Evolutionary conservation across 2,329 filamentous ascomycete genomes (phyloP), one percentile per base, ranked within the genome.

Genomic region (Microcera coccophila): DNA sequence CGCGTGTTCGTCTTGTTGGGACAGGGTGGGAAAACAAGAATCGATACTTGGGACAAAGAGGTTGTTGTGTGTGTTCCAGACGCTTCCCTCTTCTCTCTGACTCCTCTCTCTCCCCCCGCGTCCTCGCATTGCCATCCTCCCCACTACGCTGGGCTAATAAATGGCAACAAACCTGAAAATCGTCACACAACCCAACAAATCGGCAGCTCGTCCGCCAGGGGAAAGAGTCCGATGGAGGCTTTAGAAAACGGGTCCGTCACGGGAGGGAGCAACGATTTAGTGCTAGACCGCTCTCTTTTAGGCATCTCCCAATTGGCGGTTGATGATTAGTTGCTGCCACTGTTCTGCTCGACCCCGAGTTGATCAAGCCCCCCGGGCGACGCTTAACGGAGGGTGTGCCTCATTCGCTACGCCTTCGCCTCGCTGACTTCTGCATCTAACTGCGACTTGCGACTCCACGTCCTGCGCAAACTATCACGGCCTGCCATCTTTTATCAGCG

Each of bases 231-330:
- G 22, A 36, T n/a, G 28, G 41, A 38, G 21, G 40, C 19, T 37
- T 15, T 29, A 16, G 19, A 17, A 32, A n/a, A 32, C 24, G 29
- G 29, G 29, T 32, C 29, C 29, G 15, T 32, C 29, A 32, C 29
- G 29, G 29, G 29, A 32, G 15, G 22, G 12, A 14, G 9, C 24
- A 14, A 40, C 45, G 18, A 36, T 11, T 31, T 31, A 19, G 37
- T n/a, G 41, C 46, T 54, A 59, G 56, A 59, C 56, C 56, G 56
- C 56, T 44, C 50, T 53, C 59, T 52, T n/a, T n/a, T 32, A 8
- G 9, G 9, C 29, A 39, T 57, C 59, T 61, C 61, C 60, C 60
- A 62, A 63, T 62, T 61, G 59, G 59, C 56, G 50, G 51, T 41
- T 44, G 42, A 55, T 52, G 43, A 62, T 62, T 62, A 60, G 55